These are phyloP conservation scores for Hymenoscyphus fraxineus DNA, from an alignment of 2,329 filamentous ascomycete genomes.

Conservation along the genomic window DNA sequence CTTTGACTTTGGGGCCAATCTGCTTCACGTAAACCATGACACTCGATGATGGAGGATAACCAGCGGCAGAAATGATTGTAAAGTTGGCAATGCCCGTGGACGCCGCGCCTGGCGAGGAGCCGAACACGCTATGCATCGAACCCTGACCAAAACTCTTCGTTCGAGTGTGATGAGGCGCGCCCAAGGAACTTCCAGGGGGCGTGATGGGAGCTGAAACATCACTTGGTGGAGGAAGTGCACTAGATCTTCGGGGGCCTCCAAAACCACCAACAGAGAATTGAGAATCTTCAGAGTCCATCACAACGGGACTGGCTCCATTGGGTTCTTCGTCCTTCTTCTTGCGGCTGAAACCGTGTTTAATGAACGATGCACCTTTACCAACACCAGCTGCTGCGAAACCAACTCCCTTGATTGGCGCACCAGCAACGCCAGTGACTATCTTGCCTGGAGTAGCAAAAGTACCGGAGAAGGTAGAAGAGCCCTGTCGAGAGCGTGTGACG, in stretches of 20 bases:
- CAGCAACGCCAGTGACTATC: slow-evolving; percentile 75
- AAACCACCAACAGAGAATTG: slow-evolving; percentile 32
- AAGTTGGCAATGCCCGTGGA: slow-evolving; percentile 76
- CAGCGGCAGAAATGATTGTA: slow-evolving; percentile 72
- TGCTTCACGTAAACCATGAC: slow-evolving; percentile 74
- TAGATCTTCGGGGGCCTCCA: slow-evolving; percentile 21
- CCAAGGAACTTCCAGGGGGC: slow-evolving; percentile 27
- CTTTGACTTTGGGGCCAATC: slow-evolving; percentile 65
- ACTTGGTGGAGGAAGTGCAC: slow-evolving; percentile 17
- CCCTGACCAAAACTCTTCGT: slow-evolving; percentile 60
- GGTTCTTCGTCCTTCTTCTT: slow-evolving; percentile 57
- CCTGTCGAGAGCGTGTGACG: slow-evolving; percentile 79
- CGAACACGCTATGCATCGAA: slow-evolving; percentile 62
- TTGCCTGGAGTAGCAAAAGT: slow-evolving; percentile 84
- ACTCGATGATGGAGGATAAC: slow-evolving; percentile 72
- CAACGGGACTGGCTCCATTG: slow-evolving; percentile 39
- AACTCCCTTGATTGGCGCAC: slow-evolving; percentile 90
- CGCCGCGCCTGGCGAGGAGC: slow-evolving; percentile 40
- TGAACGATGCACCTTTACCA: slow-evolving; percentile 84
- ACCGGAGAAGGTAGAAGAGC: slow-evolving; percentile 87
- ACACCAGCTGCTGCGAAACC: slow-evolving; percentile 66
- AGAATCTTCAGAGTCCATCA: slow-evolving; percentile 43
- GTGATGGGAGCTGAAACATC: slow-evolving; percentile 23
- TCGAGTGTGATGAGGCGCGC: slow-evolving; percentile 36
- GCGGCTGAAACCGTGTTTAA: slow-evolving; percentile 77